phyloP scores from a whole-genome alignment of 176 grass and related monocot genomes.

The Aegilops bicornis region DNA sequence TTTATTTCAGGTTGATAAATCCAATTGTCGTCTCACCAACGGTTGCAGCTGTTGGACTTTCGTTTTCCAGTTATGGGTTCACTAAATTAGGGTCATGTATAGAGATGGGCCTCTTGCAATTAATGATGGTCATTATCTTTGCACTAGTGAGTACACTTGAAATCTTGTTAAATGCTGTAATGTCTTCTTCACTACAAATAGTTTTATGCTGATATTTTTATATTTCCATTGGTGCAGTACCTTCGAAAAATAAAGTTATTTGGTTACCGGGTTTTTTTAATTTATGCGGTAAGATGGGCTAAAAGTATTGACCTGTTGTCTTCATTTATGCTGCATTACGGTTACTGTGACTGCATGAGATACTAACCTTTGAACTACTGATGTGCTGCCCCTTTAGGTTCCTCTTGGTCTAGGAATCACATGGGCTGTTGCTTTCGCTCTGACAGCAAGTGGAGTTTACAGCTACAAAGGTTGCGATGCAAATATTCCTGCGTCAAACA shows the following conservation, averaged over 20 bases:
- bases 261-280: slow-evolving; percentile 85
- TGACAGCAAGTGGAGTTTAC: slow-evolving; percentile 82
- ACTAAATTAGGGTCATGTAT: slow-evolving; percentile 81
- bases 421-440: slow-evolving; percentile 85
- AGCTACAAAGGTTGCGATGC: slow-evolving; percentile 85
- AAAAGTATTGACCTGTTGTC: background rate
- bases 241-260: slow-evolving; percentile 96
- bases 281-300: slow-evolving; percentile 70
- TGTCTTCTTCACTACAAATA: background rate
- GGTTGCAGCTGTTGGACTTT: slow-evolving; percentile 90
- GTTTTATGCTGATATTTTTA: slow-evolving; percentile 23
- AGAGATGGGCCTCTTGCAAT: slow-evolving; percentile 88
- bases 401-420: slow-evolving; percentile 88
- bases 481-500: slow-evolving; percentile 85
- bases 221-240: slow-evolving; percentile 60
- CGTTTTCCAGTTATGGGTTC: slow-evolving; percentile 97
- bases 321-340: slow-evolving; percentile 18
- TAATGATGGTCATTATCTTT: slow-evolving; percentile 81
- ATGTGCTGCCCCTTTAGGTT: slow-evolving; percentile 53
- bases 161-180: background rate
- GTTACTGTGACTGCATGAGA: background rate
- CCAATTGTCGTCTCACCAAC: slow-evolving; percentile 91
- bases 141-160: slow-evolving; percentile 81
- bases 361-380: slow-evolving; percentile 27
- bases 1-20: slow-evolving; percentile 92